Evolutionary conservation across 371 early-diverging fungal genomes (phyloP).

Genomic region (Actinomucor elegans): DNA sequence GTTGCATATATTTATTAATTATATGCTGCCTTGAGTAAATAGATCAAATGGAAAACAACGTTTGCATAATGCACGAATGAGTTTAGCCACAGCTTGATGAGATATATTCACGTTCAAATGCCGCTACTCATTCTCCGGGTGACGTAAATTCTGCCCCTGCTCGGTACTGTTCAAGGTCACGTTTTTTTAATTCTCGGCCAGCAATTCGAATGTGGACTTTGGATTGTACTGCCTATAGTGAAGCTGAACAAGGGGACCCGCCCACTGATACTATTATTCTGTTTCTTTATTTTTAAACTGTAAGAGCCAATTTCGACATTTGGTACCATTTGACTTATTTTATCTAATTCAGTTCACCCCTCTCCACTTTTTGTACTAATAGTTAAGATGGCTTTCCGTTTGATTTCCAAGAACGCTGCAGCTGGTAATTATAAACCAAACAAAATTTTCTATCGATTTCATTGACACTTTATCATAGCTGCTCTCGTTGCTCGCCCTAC

Average conservation of each 20-base stretch:
- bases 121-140: too few relatives aligned
- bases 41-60: too few relatives aligned
- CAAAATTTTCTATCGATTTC: not conserved
- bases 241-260: constrained; percentile 1
- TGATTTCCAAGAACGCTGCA: constrained; percentile 31
- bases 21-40: too few relatives aligned
- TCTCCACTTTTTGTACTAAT: constrained; percentile 1
- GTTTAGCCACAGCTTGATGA: too few relatives aligned
- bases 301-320: not conserved
- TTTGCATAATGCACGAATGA: too few relatives aligned
- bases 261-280: not conserved
- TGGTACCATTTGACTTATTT: not conserved
- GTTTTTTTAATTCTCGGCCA: too few relatives aligned
- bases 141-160: too few relatives aligned
- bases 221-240: too few relatives aligned
- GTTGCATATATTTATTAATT: too few relatives aligned
- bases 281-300: constrained; percentile 2
- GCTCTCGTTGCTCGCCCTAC: constrained; percentile 27
- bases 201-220: too few relatives aligned
- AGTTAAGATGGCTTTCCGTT: constrained; percentile 31
- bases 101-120: too few relatives aligned
- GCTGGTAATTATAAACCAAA: constrained; percentile 13
- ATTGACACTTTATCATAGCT: constrained; percentile 10
- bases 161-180: too few relatives aligned
- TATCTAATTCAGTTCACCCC: not conserved